Percentiles rank a stretch among this genome's conserved stretches.
Evolutionary conservation across 495 filamentous ascomycete genomes (phyloP).

Genomic region (Hypoxylon fragiforme): DNA sequence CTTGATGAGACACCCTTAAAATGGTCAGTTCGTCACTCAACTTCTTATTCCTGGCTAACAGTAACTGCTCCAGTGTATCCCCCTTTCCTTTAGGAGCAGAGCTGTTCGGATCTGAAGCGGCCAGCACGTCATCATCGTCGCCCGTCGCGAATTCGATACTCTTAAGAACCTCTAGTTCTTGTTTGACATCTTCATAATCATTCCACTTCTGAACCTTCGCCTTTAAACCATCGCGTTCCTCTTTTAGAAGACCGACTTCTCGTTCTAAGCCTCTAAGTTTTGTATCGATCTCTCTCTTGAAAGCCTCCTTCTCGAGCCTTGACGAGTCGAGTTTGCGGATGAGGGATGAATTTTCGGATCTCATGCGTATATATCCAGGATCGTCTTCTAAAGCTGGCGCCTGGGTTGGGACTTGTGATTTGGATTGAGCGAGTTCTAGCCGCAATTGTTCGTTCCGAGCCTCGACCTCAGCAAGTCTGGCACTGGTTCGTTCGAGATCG

Average conservation of each 20-base stretch:
- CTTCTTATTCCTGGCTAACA: slow-evolving; percentile 94
- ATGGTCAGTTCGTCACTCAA: slow-evolving; percentile 90
- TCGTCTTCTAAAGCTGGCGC: slow-evolving; percentile 74
- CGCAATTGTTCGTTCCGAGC: slow-evolving; percentile 92
- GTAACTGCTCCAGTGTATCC: slow-evolving; percentile 85
- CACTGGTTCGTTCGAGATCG: slow-evolving; percentile 86
- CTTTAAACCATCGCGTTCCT: slow-evolving; percentile 71
- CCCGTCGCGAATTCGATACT: slow-evolving; percentile 94
- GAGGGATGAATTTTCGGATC: slow-evolving; percentile 89
- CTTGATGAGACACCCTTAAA: slow-evolving; percentile 89
- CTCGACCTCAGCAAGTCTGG: slow-evolving; percentile 87
- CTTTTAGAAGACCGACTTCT: slow-evolving; percentile 65
- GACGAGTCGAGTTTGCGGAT: slow-evolving; percentile 83
- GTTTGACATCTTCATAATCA: slow-evolving; percentile 95
- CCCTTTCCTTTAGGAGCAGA: slow-evolving; percentile 61
- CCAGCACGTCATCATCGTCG: slow-evolving; percentile 72
- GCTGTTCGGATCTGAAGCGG: slow-evolving; percentile 51
- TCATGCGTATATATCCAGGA: slow-evolving; percentile 77
- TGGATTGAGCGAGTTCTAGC: slow-evolving; percentile 84
- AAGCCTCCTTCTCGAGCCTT: slow-evolving; percentile 77
- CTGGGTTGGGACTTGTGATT: slow-evolving; percentile 69
- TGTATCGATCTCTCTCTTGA: slow-evolving; percentile 71
- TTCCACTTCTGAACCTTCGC: slow-evolving; percentile 82
- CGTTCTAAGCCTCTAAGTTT: slow-evolving; percentile 75
- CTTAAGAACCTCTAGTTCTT: slow-evolving; percentile 94